Conservation (phyloP, 2,329 filamentous ascomycete species). For the Gaeumannomyces tritici region DNA sequence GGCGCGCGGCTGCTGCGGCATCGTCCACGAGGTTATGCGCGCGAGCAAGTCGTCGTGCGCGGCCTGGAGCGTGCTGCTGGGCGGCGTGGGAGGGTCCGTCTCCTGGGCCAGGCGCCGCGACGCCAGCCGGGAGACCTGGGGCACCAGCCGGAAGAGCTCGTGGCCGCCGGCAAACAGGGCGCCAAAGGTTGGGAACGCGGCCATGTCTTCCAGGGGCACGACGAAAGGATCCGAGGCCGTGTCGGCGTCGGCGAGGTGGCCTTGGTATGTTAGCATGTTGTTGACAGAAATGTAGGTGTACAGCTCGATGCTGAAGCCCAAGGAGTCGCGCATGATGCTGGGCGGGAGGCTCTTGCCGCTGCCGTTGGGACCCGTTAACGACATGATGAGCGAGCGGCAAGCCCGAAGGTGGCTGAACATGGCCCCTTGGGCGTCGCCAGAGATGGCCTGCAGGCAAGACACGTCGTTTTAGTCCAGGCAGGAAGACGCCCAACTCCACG, state of each 20-base stretch:
- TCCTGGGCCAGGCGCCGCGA: not conserved
- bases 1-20: too few species aligned
- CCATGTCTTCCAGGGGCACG: too few species aligned
- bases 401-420: constrained; percentile 12
- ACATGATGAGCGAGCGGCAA: constrained; percentile 12
- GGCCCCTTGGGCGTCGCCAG: constrained; percentile 8
- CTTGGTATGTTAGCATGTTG: constrained; percentile 4
- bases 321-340: constrained; percentile 7
- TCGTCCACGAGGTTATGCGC: too few species aligned
- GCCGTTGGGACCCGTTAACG: constrained; percentile 14
- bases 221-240: too few species aligned
- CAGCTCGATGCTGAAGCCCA: constrained; percentile 10
- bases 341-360: constrained; percentile 7
- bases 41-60: too few species aligned
- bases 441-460: not conserved
- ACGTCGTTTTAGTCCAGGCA: not conserved
- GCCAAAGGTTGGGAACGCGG: constrained; percentile 6
- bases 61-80: too few species aligned
- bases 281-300: constrained; percentile 11
- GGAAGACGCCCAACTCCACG: too few species aligned
- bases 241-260: too few species aligned
- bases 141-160: constrained; percentile 11
- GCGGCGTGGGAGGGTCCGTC: not conserved
- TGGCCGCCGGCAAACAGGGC: constrained; percentile 11
- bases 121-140: constrained; percentile 7